Percentiles rank a stretch among this genome's conserved stretches.
Evolutionary conservation across 2,329 filamentous ascomycete species (phyloP).

Genomic region (Sordariomycetes sp.): DNA sequence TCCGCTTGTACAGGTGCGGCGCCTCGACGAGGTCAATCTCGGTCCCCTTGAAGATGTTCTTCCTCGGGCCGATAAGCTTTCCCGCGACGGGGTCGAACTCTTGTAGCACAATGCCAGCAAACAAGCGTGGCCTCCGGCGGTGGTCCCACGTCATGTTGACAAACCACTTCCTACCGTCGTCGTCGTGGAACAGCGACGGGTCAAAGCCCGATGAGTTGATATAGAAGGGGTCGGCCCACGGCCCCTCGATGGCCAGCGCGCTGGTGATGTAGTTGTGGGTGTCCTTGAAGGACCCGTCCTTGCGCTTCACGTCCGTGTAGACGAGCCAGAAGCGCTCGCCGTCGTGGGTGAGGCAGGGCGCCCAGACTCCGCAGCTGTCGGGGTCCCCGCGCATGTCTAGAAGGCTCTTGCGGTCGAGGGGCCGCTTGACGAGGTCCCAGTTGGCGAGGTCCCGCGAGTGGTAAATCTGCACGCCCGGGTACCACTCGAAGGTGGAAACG

Average conservation of each 20-base stretch:
- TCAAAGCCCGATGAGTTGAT: slow-evolving; percentile 51
- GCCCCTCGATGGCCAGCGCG: slow-evolving; percentile 36
- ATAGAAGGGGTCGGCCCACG: slow-evolving; percentile 48
- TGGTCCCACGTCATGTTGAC: slow-evolving; percentile 45
- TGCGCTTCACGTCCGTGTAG: slow-evolving; percentile 54
- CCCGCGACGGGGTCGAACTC: slow-evolving; percentile 36
- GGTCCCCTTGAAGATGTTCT: slow-evolving; percentile 41
- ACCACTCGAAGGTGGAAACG: slow-evolving; percentile 43
- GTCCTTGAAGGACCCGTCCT: slow-evolving; percentile 53
- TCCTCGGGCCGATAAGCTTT: slow-evolving; percentile 38
- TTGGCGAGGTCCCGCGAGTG: slow-evolving; percentile 39
- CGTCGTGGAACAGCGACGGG: slow-evolving; percentile 45
- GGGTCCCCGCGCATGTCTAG: slow-evolving; percentile 45
- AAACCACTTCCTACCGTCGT: slow-evolving; percentile 41
- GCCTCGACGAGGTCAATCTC: slow-evolving; percentile 41
- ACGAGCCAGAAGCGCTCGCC: slow-evolving; percentile 48
- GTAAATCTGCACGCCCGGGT: slow-evolving; percentile 39
- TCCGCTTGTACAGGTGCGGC: slow-evolving; percentile 44
- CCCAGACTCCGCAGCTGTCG: slow-evolving; percentile 50
- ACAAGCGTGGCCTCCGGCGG: slow-evolving; percentile 29
- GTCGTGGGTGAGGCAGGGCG: slow-evolving; percentile 49
- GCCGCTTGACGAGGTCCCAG: slow-evolving; percentile 32
- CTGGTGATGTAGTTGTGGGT: slow-evolving; percentile 50
- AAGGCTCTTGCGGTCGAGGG: slow-evolving; percentile 33
- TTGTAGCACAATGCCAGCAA: slow-evolving; percentile 44